Evolutionary conservation across 345 rosid species (phyloP).

Genomic region (Acer saccharum): DNA sequence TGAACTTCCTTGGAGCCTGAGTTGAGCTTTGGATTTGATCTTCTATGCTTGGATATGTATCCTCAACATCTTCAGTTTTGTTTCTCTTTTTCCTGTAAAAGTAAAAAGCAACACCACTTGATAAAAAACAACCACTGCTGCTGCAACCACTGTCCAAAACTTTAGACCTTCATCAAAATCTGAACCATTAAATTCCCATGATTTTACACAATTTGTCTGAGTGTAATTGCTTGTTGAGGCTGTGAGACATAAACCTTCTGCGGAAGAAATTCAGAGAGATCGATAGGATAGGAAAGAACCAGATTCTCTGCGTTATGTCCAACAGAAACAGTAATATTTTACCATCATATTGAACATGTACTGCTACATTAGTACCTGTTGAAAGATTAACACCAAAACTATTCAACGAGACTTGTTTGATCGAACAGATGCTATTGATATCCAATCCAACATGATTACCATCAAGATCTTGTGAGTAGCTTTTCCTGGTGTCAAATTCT

Average conservation of each 20-base stretch:
- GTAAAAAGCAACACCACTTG: constrained; percentile 12
- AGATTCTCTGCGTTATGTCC: constrained; percentile 22
- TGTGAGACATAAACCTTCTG: constrained; percentile 50
- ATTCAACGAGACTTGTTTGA: constrained; percentile 43
- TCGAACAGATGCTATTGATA: constrained; percentile 45
- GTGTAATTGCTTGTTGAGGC: constrained; percentile 53
- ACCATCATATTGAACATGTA: constrained; percentile 46
- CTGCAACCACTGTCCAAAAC: constrained; percentile 29
- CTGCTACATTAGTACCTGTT: constrained; percentile 18
- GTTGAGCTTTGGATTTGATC: constrained; percentile 43
- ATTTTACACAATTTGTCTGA: constrained; percentile 51
- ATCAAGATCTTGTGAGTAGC: constrained; percentile 50
- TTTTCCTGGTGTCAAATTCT: constrained; percentile 75
- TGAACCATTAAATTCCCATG: constrained; percentile 54
- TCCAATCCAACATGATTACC: constrained; percentile 72
- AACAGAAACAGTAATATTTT: constrained; percentile 47
- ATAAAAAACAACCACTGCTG: constrained; percentile 6
- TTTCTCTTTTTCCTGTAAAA: constrained; percentile 35
- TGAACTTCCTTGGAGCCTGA: constrained; percentile 59
- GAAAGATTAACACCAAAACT: constrained; percentile 30
- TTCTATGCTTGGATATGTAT: constrained; percentile 45
- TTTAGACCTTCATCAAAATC: constrained; percentile 25
- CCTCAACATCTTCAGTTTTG: constrained; percentile 31
- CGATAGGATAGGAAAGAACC: constrained; percentile 39
- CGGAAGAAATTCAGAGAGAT: constrained; percentile 57